Evolutionary conservation across 2,329 filamentous ascomycete genomes (phyloP), one percentile per base, ranked within the genome.

Genomic region (Penicillium freii): DNA sequence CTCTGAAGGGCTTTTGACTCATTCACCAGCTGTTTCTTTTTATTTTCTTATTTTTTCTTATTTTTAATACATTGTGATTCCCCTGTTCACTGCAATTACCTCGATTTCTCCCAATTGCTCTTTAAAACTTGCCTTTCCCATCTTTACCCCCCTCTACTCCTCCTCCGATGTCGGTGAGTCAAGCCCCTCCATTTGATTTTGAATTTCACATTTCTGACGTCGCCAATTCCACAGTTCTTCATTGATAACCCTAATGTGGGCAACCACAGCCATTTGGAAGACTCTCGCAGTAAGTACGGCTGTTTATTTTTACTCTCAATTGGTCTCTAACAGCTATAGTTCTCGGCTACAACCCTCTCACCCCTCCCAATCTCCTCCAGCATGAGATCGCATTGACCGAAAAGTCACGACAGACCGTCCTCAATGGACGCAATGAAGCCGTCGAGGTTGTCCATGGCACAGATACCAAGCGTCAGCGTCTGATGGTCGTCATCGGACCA

Each of bases 321-420:
- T 33, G 46, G 42, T 38, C 36, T 25, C 48, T 42, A 59, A 38
- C 51, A 42, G 42, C 25, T 47, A 51, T 62, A 91, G 88, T 92
- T 75, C 88, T 89, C 62, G 93, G 93, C 68, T 93, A 95, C 83
- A 96, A 96, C 74, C 93, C 91, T 69, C 82, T 99, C 65, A 97
- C 91, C 15, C 87, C 94, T 7, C 94, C 94, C 61, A 91, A 96
- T 71, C 87, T 99, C 62, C 91, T 99, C 59, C 93, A 97, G 77
- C 89, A 93, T 82, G 92, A 97, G 76, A 93, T 99, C 69, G 80
- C 83, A 39, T 66, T 76, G 66, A 75, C 77, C 27, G 68, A 76
- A 5, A 69, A 69, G 39, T 77, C 77, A n/a, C 69, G 69, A 54
- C 59, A 75, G 61, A 85, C 84, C 5, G 86, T 88, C 36, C 75